These are phyloP conservation scores for Rhododendron ferrugineum DNA, from an alignment of 148 eudicot genomes.

Conservation along the genomic window DNA sequence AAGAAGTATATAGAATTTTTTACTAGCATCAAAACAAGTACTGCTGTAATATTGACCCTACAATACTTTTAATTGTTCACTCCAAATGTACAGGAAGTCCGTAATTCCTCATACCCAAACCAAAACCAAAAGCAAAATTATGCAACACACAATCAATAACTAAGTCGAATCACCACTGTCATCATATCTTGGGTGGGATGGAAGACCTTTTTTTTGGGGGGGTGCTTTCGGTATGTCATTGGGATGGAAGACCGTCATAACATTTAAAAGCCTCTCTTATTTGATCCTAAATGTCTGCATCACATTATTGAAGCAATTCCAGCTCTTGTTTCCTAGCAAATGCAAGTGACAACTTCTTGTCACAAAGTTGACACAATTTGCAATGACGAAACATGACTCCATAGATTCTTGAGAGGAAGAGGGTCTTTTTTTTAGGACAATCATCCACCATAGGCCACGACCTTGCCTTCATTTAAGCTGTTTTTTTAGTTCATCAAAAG, in stretches of 20 bases:
- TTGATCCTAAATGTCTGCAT: too few species aligned
- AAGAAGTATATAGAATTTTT: background rate
- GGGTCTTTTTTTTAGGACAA: too few species aligned
- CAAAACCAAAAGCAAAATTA: background rate
- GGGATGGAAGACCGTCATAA: background rate
- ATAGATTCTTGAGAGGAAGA: background rate
- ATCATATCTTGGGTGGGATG: background rate
- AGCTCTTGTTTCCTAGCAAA: background rate
- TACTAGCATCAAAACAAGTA: background rate
- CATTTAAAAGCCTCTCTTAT: background rate
- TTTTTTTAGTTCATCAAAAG: too few species aligned
- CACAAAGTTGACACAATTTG: background rate
- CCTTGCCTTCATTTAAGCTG: too few species aligned
- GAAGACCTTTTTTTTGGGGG: background rate
- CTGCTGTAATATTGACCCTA: background rate
- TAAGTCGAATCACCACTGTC: background rate
- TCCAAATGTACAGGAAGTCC: background rate
- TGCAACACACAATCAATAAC: background rate
- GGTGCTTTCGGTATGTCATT: background rate
- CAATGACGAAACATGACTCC: background rate
- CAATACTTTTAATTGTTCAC: background rate
- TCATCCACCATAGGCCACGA: too few species aligned
- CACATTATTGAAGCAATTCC: too few species aligned
- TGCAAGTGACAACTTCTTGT: background rate
- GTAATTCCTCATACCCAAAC: background rate